Conservation (phyloP, 2,329 filamentous ascomycete species). For the Diaporthe sp. region DNA sequence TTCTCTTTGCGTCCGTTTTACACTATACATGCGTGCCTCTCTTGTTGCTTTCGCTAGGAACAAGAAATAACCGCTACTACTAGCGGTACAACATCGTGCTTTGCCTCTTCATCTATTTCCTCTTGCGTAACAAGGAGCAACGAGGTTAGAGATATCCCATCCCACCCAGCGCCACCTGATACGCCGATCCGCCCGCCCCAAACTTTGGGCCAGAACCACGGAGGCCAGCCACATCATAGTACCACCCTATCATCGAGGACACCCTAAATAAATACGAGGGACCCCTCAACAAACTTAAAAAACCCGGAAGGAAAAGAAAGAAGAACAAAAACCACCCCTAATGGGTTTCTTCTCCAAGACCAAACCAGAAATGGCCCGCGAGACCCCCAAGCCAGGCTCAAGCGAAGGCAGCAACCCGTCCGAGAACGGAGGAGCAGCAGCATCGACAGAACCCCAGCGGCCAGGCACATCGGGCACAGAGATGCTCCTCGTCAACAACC, state of each 20-base stretch:
- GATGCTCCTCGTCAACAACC: slow-evolving; percentile 51
- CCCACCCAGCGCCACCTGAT: not conserved
- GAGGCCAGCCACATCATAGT: not conserved
- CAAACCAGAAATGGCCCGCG: slow-evolving; percentile 28
- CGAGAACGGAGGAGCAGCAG: not conserved
- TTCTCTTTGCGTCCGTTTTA: not conserved
- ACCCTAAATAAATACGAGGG: not conserved
- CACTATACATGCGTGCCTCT: not conserved
- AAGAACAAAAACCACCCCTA: not conserved
- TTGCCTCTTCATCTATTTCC: slow-evolving; percentile 9
- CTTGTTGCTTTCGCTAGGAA: not conserved
- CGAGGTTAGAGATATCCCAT: not conserved
- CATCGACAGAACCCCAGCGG: slow-evolving; percentile 43
- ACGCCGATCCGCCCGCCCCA: not conserved
- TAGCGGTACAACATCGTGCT: slow-evolving; percentile 5
- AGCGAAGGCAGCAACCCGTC: not conserved
- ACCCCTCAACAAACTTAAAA: not conserved
- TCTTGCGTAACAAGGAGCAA: not conserved
- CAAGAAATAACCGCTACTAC: not conserved
- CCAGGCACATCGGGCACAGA: slow-evolving; percentile 57
- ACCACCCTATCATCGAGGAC: not conserved
- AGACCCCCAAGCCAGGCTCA: slow-evolving; percentile 11
- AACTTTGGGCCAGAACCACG: not conserved
- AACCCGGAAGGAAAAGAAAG: not conserved
- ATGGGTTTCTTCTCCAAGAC: slow-evolving; percentile 34